phyloP scores from a whole-genome alignment of 768 basidiomycete species.

The Leccinum subtestaceum region DNA sequence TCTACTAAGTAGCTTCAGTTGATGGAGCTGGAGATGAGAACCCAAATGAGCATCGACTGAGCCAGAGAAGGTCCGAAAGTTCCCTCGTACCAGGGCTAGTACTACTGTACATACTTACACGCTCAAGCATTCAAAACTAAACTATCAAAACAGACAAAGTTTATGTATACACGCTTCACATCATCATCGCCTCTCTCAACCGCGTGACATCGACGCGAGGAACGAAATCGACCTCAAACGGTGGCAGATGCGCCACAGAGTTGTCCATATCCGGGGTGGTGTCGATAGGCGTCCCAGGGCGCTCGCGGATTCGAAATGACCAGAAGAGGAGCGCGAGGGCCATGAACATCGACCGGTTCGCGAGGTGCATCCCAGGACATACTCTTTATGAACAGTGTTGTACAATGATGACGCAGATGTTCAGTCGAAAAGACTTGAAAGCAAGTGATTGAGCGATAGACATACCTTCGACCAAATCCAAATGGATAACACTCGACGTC shows the following conservation, averaged over 20 bases:
- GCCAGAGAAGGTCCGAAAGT: too few relatives aligned
- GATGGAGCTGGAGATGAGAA: too few relatives aligned
- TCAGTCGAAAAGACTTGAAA: too few relatives aligned
- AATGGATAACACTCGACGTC: slow-evolving; percentile 49
- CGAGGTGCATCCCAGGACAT: slow-evolving; percentile 63
- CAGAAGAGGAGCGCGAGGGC: slow-evolving; percentile 59
- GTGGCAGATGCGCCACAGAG: slow-evolving; percentile 52
- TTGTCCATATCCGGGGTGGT: slow-evolving; percentile 46
- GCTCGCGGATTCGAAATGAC: slow-evolving; percentile 54
- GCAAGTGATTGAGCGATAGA: neutral
- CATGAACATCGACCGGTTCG: slow-evolving; percentile 49
- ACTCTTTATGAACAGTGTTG: slow-evolving; percentile 34
- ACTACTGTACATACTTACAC: neutral
- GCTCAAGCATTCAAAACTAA: neutral
- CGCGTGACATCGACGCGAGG: slow-evolving; percentile 34
- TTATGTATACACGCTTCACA: neutral
- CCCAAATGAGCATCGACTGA: too few relatives aligned
- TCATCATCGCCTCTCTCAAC: slow-evolving; percentile 17
- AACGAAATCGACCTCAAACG: slow-evolving; percentile 55
- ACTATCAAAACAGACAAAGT: neutral
- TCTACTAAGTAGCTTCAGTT: too few relatives aligned
- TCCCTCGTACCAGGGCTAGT: neutral
- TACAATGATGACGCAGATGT: too few relatives aligned
- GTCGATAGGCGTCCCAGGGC: slow-evolving; percentile 37
- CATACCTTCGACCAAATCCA: slow-evolving; percentile 48